A percentile compares a stretch with the other conserved stretches of the same genome.
Evolutionary conservation across 1,284 basidiomycete species (phyloP).

Genomic region (Neolentinus lepideus): DNA sequence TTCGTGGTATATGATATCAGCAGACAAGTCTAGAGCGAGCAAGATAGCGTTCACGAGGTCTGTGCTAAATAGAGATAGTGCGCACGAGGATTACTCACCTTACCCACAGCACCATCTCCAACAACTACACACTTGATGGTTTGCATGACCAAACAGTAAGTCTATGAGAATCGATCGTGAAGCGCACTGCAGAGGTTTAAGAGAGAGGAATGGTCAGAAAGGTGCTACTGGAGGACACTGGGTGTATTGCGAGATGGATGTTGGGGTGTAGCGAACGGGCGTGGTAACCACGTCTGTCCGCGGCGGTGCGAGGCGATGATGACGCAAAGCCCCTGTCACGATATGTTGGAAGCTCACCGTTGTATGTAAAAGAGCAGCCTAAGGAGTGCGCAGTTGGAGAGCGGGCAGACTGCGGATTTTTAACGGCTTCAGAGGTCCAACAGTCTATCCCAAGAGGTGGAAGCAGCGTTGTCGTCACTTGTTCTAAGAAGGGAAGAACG

Average conservation of each 20-base stretch:
- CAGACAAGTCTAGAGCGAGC: constrained; percentile 81
- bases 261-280: background rate
- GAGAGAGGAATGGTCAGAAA: background rate
- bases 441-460: background rate
- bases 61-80: background rate
- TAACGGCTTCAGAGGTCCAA: background rate
- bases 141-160: constrained; percentile 54
- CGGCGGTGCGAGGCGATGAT: constrained; percentile 1
- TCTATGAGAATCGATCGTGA: constrained; percentile 1
- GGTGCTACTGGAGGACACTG: background rate
- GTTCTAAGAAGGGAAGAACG: background rate
- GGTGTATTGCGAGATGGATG: background rate
- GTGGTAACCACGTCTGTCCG: background rate
- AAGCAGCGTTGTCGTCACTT: background rate
- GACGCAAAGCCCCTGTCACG: background rate
- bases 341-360: background rate
- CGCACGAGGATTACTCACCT: constrained; percentile 55
- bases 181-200: background rate
- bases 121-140: constrained; percentile 99
- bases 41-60: constrained; percentile 4
- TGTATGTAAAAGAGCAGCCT: background rate
- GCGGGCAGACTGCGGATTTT: background rate
- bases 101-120: constrained; percentile 99
- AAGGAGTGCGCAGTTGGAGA: background rate
- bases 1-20: constrained; percentile 99